phyloP scores from a whole-genome alignment of 2,329 filamentous ascomycete species.

The Helotiales sp. region DNA sequence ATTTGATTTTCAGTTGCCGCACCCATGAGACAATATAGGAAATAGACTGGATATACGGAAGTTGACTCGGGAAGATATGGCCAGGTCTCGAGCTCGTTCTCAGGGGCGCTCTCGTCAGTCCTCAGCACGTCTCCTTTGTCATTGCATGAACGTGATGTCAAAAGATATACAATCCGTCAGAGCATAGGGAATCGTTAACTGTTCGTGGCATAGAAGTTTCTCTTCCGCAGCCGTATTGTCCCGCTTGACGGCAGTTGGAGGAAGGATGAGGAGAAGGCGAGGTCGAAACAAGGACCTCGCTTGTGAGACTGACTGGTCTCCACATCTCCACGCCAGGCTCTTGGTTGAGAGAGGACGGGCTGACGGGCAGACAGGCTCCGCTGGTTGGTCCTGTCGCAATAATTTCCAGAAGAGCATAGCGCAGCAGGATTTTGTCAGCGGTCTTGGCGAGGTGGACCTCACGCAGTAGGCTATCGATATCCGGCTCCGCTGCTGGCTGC shows the following conservation, averaged over 20 bases:
- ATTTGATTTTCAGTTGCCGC: neutral
- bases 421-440: neutral
- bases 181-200: neutral
- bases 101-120: neutral
- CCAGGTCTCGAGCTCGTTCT: neutral
- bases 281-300: neutral
- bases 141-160: conserved; percentile 1
- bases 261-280: neutral
- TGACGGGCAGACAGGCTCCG: neutral
- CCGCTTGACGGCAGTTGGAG: neutral
- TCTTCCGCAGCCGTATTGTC: neutral
- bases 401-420: neutral
- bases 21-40: conserved; percentile 4
- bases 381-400: conserved; percentile 1
- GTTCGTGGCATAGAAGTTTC: neutral
- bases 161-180: neutral
- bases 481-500: neutral
- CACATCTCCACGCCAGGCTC: neutral
- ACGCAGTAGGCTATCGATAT: conserved; percentile 1
- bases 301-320: neutral
- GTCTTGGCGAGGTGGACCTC: neutral
- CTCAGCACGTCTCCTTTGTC: neutral
- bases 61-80: neutral
- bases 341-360: neutral
- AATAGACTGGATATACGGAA: neutral